Evolutionary conservation across 306 rosid species (phyloP).

Genomic region (Castanea crenata): DNA sequence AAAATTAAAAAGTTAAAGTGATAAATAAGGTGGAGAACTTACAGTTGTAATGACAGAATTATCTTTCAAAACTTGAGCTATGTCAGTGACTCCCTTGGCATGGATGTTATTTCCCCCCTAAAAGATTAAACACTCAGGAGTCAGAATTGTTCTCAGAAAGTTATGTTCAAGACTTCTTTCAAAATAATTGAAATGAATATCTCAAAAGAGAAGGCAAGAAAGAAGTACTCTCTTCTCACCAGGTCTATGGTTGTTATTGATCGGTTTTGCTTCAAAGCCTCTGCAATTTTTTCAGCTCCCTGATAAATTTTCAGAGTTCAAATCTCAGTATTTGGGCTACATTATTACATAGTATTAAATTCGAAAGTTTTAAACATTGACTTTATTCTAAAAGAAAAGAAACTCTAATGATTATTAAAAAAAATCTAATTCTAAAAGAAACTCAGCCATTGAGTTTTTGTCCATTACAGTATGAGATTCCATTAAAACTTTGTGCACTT

Average conservation of each 20-base stretch:
- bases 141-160: conserved; percentile 26
- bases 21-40: conserved; percentile 34
- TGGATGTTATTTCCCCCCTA: conserved; percentile 96
- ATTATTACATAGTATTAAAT: not conserved
- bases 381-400: not conserved
- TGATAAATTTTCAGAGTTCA: conserved; percentile 26
- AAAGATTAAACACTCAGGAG: conserved; percentile 29
- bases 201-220: conserved; percentile 5
- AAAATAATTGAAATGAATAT: not conserved
- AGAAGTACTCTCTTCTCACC: conserved; percentile 45
- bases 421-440: not conserved
- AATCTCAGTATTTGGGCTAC: not conserved
- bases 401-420: too few species aligned
- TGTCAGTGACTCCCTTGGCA: conserved; percentile 55
- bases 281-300: conserved; percentile 90
- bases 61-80: conserved; percentile 84
- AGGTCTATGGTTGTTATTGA: conserved; percentile 71
- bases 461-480: not conserved
- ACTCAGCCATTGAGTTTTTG: not conserved
- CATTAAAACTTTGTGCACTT: not conserved
- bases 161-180: not conserved
- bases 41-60: conserved; percentile 75
- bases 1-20: conserved; percentile 4
- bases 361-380: not conserved
- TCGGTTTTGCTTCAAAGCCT: conserved; percentile 87